Base-by-base conservation (phyloP, 2,329 filamentous ascomycete genomes). In the Xylaria digitata region DNA sequence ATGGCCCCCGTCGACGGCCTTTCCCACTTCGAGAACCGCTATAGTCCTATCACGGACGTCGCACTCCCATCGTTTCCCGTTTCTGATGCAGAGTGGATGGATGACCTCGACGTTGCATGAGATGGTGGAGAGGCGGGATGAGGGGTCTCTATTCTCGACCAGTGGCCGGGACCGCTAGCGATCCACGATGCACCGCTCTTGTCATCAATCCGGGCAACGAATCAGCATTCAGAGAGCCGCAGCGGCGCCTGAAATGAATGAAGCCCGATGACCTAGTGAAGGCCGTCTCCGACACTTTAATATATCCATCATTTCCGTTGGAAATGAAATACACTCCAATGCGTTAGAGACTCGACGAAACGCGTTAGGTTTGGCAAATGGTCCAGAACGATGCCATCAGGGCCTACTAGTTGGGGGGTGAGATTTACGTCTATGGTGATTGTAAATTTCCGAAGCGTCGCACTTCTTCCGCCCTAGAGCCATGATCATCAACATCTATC, bases 161-260 rank as follows among this genome's bases (percentile, higher is more conserved):
- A 61, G 54, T 57, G 54, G 49, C 53, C 55, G 50, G 45, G 43
- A 40, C 19, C 42, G 46, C 50, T 42, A 46, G 42, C 52, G 50
- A 69, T 60, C 40, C 56, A 58, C 61, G 53, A 66, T 52, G 64
- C 67, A 63, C 65, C 58, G 49, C 54, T 55, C 46, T 66, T 64
- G 57, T 59, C 64, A 40, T 62, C 37, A 69, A 67, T 69, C 67
- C 67, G 67, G 67, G 67, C 67, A 73, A 26, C 70, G 64, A 71
- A 65, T 66, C 71, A 65, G 63, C 23, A 17, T 57, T 8, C 26
- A 54, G 50, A 23, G 23, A 13, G 34, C 32, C 37, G 50, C 53
- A 60, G 59, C 60, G 57, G 32, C 43, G 49, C 53, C 66, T 63
- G 46, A 56, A 63, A 58, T 63, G 63, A 60, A 62, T 63, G 63